phyloP scores from a whole-genome alignment of 352 stramenopile genomes.

The Globisporangium echinulatum region DNA sequence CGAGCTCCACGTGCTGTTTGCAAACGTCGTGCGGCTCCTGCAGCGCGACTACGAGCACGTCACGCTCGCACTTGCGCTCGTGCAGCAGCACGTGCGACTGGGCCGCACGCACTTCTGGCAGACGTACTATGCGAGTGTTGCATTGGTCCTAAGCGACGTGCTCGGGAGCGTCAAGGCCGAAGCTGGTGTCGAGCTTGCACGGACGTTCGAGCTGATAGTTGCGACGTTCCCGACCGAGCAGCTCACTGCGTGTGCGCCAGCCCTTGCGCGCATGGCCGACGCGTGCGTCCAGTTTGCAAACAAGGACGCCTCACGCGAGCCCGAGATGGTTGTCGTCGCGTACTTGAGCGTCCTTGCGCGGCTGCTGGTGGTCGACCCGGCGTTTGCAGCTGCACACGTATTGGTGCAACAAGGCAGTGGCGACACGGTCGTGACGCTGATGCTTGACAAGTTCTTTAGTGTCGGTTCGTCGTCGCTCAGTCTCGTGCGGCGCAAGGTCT shows the following conservation, averaged over 20 bases:
- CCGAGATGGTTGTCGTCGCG: conserved; percentile 51
- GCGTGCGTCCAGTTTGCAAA: conserved; percentile 38
- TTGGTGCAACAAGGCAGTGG: conserved; percentile 27
- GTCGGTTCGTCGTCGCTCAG: conserved; percentile 55
- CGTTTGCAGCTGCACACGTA: conserved; percentile 39
- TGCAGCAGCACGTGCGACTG: conserved; percentile 60
- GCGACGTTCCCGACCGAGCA: conserved; percentile 30
- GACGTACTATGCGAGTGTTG: conserved; percentile 41
- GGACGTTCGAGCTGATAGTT: conserved; percentile 37
- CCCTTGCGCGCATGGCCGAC: conserved; percentile 38
- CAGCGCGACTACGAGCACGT: conserved; percentile 80
- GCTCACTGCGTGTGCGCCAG: conserved; percentile 21
- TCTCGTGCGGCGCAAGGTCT: conserved; percentile 55
- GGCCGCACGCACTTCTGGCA: conserved; percentile 63
- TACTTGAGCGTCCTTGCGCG: conserved; percentile 58
- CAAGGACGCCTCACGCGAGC: conserved; percentile 30
- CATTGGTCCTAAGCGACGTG: conserved; percentile 31
- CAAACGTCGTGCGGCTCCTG: conserved; percentile 56
- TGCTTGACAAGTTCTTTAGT: conserved; percentile 72
- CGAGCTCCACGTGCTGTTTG: conserved; percentile 61
- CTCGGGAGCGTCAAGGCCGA: conserved; percentile 71
- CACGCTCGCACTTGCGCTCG: conserved; percentile 40
- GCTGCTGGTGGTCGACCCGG: conserved; percentile 37
- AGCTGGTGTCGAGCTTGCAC: conserved; percentile 48
- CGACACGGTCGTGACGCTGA: conserved; percentile 35